Conservation (phyloP, 75 land plant genomes). For the Picea glauca region DNA sequence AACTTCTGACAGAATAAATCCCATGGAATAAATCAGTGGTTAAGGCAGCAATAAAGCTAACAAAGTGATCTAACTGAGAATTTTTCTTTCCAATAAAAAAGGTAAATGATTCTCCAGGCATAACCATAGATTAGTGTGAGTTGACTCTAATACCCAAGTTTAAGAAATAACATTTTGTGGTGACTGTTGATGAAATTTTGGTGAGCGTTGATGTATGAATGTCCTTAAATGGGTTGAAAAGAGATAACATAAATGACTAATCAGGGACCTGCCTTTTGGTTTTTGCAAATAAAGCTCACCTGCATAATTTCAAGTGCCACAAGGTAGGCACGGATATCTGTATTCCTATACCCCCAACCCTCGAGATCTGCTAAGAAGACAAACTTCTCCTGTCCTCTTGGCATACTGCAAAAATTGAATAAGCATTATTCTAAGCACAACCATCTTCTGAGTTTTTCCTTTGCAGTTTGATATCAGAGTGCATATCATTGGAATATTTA, state of each 20-base stretch:
- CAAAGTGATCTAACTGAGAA: too few species aligned
- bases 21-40: not conserved
- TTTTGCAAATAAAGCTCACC: conserved; percentile 19
- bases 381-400: conserved; percentile 28
- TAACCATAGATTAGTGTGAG: not conserved
- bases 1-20: not conserved
- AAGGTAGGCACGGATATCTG: conserved; percentile 28
- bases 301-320: conserved; percentile 27
- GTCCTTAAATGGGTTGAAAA: not conserved
- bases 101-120: not conserved
- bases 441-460: not conserved
- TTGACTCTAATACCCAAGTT: not conserved
- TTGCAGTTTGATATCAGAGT: not conserved
- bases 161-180: not conserved
- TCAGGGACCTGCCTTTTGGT: not conserved
- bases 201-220: not conserved
- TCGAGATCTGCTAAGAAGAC: conserved; percentile 28
- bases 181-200: not conserved
- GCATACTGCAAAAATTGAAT: not conserved
- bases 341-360: conserved; percentile 25
- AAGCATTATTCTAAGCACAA: not conserved
- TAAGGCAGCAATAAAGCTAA: not conserved
- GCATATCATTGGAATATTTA: not conserved
- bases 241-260: not conserved
- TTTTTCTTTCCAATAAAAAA: not conserved